phyloP scores from a whole-genome alignment of 1,139 yeast species.

The Geotrichum histeridarum region DNA sequence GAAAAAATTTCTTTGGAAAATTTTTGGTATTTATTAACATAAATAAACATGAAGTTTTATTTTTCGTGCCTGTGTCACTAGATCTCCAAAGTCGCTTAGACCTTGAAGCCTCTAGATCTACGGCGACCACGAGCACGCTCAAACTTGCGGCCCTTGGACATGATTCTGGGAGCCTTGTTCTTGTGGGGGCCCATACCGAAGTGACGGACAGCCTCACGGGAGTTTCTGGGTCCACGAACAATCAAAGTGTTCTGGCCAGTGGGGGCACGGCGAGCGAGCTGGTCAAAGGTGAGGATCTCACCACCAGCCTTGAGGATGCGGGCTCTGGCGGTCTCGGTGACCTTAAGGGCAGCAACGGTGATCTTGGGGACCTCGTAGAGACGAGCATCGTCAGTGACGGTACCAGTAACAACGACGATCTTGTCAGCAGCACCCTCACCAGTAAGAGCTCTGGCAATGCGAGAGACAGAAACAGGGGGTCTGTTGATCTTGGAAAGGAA shows the following conservation, averaged over 20 bases:
- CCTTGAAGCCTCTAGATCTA: constrained; percentile 99
- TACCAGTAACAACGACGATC: constrained; percentile 97
- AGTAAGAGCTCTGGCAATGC: constrained; percentile 77
- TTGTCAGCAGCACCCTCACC: constrained; percentile 84
- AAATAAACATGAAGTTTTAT: constrained; percentile 5
- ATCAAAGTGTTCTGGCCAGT: constrained; percentile 98
- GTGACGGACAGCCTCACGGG: constrained; percentile 99
- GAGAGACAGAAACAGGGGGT: constrained; percentile 97
- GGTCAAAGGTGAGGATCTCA: constrained; percentile 98
- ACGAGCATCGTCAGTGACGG: constrained; percentile 98
- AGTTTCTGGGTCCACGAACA: constrained; percentile 97
- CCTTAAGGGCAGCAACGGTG: constrained; percentile 97
- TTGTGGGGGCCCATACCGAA: constrained; percentile 99
- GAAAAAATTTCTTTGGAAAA: background rate
- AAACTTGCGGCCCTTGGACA: constrained; percentile 98
- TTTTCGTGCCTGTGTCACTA: background rate
- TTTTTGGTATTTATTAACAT: constrained; percentile 2
- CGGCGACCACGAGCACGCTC: constrained; percentile 99
- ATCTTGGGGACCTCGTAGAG: constrained; percentile 90
- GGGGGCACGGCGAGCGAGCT: constrained; percentile 98
- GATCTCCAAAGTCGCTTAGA: constrained; percentile 47
- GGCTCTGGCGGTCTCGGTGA: constrained; percentile 99
- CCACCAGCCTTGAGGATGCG: constrained; percentile 98
- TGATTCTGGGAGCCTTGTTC: constrained; percentile 98
- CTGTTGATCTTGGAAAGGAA: constrained; percentile 98